Evolutionary conservation across 2,329 filamentous ascomycete genomes (phyloP).

Genomic region (Aspergillus transmontanensis): DNA sequence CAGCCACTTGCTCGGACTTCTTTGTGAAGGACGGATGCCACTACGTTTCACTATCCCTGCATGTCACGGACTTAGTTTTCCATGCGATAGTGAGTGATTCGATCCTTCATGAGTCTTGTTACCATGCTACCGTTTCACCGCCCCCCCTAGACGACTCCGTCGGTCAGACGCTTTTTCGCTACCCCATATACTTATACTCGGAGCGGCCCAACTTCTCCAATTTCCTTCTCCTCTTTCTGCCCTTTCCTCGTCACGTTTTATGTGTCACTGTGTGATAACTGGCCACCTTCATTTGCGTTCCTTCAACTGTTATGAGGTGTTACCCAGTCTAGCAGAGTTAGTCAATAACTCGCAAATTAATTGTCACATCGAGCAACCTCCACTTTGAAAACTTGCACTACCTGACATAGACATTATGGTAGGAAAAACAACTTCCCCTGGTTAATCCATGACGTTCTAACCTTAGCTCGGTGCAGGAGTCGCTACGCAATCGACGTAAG

Average conservation of each 20-base stretch:
- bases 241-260: background rate
- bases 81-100: background rate
- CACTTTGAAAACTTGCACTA: background rate
- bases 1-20: constrained; percentile 6
- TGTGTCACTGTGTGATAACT: constrained; percentile 8
- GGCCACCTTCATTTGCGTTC: background rate
- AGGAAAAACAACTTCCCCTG: background rate
- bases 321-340: background rate
- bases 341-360: background rate
- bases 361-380: background rate
- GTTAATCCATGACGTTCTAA: background rate
- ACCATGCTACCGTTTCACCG: constrained; percentile 16
- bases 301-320: background rate
- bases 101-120: constrained; percentile 5
- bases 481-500: constrained; percentile 20
- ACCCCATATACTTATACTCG: constrained; percentile 12
- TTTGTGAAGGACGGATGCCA: constrained; percentile 8
- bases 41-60: constrained; percentile 24
- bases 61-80: constrained; percentile 11
- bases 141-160: constrained; percentile 3
- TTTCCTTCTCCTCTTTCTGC: constrained; percentile 1
- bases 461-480: constrained; percentile 9
- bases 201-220: background rate
- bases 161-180: constrained; percentile 3
- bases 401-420: background rate